Conservation (phyloP, 2,329 filamentous ascomycete genomes). For the Nannizziopsis arthrosporioides region DNA sequence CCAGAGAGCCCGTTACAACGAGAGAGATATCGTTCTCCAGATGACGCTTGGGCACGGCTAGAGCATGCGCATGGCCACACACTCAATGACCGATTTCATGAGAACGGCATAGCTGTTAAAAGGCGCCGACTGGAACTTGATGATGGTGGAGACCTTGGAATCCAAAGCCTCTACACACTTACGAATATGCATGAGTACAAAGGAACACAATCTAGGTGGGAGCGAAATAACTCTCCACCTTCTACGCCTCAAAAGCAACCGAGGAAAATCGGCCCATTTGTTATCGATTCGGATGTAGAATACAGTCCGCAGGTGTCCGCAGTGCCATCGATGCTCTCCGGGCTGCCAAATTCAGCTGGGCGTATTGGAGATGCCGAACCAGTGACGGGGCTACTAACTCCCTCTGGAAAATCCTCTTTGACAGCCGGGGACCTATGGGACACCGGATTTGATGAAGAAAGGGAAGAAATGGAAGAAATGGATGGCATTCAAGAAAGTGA, state of each 20-base stretch:
- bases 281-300: slow-evolving; percentile 45
- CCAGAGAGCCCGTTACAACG: not conserved
- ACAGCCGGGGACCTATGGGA: too few species aligned
- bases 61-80: not conserved
- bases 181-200: too few species aligned
- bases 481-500: slow-evolving; percentile 14
- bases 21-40: slow-evolving; percentile 23
- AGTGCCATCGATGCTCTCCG: slow-evolving; percentile 45
- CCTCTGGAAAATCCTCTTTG: too few species aligned
- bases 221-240: not conserved
- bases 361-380: too few species aligned
- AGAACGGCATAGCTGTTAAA: slow-evolving; percentile 24
- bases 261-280: slow-evolving; percentile 27
- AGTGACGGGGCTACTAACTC: too few species aligned
- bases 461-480: slow-evolving; percentile 16
- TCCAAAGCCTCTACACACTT: too few species aligned
- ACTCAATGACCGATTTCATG: slow-evolving; percentile 23
- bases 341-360: slow-evolving; percentile 29
- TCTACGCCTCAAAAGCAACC: not conserved
- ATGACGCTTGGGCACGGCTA: slow-evolving; percentile 26
- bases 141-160: not conserved
- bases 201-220: too few species aligned
- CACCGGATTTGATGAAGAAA: too few species aligned
- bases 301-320: slow-evolving; percentile 41
- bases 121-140: slow-evolving; percentile 21